Base-by-base conservation (phyloP, 306 rosid genomes). In the Coriaria nepalensis region DNA sequence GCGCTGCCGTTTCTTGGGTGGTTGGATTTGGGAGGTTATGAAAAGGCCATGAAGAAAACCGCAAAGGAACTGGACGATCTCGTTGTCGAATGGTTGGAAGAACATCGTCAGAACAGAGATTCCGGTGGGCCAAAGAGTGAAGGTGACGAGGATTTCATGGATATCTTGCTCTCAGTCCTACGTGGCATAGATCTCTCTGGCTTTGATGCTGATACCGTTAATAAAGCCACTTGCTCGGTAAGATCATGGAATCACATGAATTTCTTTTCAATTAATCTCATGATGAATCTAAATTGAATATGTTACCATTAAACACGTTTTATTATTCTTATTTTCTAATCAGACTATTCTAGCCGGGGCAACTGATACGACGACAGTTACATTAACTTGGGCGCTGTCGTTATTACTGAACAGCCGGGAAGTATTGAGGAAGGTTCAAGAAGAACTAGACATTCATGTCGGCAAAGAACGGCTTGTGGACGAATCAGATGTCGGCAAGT, bases 381-480 rank as follows among this genome's bases (percentile, higher is more conserved):
- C 80, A 2, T 8, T 79, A 49, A 56, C 37, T 1, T 75, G 79
- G 87, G 49, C 64, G 0, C 42, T 79, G 4, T 63, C 72, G 1
- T 29, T 65, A 6, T 13, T 79, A 15, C 49, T 79, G 37, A 72
- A 65, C 58, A 66, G 75, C 45, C 62, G 35, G 0, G 34, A 59
- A 4, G 69, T 43, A 4, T 13, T 73, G 43, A 50, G 43, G 33
- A 69, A 68, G 39, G 67, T 54, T 15, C 55, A 71, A 11, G 70
- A 70, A 5, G 90, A 80, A 42, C 38, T 80, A 10, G 84, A 80
- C 49, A 9, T 15, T n/a, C 63, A 65, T 4, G 85, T 83, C 9
- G 82, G 88, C 4, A 79, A 43, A 7, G 71, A 53, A 32, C 68
- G 88, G 36, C 4, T 63, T 4, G 73, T 76, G 29, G 53, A 59